Conservation (phyloP, 768 basidiomycete species). For the Mycena galericulata region DNA sequence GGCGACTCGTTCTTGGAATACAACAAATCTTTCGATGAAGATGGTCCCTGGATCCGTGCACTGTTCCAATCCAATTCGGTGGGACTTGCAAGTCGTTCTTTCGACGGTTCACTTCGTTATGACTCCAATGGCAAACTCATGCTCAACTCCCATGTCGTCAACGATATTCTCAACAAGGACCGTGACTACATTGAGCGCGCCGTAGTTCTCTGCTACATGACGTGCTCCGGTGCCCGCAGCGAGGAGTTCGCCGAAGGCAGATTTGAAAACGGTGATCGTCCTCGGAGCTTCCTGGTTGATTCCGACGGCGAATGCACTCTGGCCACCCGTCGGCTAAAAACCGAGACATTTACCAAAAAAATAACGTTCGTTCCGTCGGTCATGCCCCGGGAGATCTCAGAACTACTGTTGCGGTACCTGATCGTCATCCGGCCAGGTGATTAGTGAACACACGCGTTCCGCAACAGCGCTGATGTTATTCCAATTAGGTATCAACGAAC, state of each 20-base stretch:
- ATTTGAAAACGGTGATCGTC: too few relatives aligned
- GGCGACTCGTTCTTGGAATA: conserved; percentile 2
- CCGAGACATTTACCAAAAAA: too few relatives aligned
- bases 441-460: not conserved
- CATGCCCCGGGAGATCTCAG: conserved; percentile 6
- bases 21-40: conserved; percentile 5
- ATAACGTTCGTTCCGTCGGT: too few relatives aligned
- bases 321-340: too few relatives aligned
- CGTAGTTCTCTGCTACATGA: conserved; percentile 3
- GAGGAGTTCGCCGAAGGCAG: too few relatives aligned
- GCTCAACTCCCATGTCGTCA: conserved; percentile 5
- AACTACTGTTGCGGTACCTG: not conserved
- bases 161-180: not conserved
- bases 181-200: not conserved
- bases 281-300: too few relatives aligned
- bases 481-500: conserved; percentile 7
- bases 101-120: conserved; percentile 1
- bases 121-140: not conserved
- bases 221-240: not conserved
- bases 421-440: conserved; percentile 9
- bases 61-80: conserved; percentile 8
- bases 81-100: conserved; percentile 2
- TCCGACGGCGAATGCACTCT: too few relatives aligned
- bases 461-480: conserved; percentile 1
- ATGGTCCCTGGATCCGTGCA: conserved; percentile 2